A percentile compares a stretch with the other conserved stretches of the same genome.
Conservation (phyloP, 2,329 filamentous ascomycete genomes). For the Talaromyces sp. region DNA sequence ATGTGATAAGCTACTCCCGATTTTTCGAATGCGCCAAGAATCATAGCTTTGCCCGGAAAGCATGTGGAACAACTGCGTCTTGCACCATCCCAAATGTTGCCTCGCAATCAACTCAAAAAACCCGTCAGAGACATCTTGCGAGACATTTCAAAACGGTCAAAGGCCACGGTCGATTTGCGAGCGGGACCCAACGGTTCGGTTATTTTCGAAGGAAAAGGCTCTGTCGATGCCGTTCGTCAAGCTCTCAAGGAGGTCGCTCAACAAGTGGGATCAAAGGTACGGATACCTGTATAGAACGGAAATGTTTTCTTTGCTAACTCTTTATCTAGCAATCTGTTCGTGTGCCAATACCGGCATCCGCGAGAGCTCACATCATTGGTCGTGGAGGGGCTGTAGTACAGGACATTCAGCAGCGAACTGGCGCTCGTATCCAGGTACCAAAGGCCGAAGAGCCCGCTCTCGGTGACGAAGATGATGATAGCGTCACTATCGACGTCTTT, state of each 20-base stretch:
- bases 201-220: constrained; percentile 80
- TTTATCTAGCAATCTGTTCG: constrained; percentile 59
- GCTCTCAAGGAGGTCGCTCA: constrained; percentile 84
- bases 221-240: constrained; percentile 77
- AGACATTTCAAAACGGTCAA: constrained; percentile 88
- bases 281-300: constrained; percentile 22
- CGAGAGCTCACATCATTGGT: constrained; percentile 87
- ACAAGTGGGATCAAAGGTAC: constrained; percentile 80
- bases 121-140: constrained; percentile 80
- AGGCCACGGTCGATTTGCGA: constrained; percentile 76
- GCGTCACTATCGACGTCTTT: constrained; percentile 72
- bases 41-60: constrained; percentile 75
- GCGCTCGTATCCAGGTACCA: constrained; percentile 85
- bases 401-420: constrained; percentile 81
- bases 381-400: constrained; percentile 87
- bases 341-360: constrained; percentile 76
- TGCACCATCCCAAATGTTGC: constrained; percentile 70
- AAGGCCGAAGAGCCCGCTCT: constrained; percentile 65
- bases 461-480: constrained; percentile 72
- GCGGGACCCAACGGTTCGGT: constrained; percentile 67
- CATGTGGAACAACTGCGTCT: constrained; percentile 73
- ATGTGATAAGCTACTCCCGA: constrained; percentile 44
- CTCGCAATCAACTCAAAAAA: constrained; percentile 74
- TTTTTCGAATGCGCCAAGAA: constrained; percentile 44
- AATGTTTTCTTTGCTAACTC: constrained; percentile 12